phyloP scores from a whole-genome alignment of 352 stramenopile genomes.

The Phytopythium delawarense region DNA sequence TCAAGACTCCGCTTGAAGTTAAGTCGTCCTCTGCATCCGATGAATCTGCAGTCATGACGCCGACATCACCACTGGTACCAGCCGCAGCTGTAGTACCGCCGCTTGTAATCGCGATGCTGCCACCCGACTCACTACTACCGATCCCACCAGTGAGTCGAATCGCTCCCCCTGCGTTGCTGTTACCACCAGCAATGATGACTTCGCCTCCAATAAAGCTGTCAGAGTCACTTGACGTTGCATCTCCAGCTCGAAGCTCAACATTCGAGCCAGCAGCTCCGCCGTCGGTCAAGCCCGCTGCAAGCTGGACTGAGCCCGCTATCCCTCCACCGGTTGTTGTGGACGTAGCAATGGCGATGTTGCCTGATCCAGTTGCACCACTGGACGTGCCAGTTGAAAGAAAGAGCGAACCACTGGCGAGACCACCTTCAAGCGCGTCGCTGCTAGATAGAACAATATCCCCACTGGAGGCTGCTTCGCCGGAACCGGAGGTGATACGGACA shows the following conservation, averaged over 20 bases:
- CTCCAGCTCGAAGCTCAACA: not conserved
- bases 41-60: not conserved
- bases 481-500: not conserved
- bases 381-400: not conserved
- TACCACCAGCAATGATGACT: not conserved
- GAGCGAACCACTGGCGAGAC: not conserved
- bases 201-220: not conserved
- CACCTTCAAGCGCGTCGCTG: not conserved
- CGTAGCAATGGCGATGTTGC: not conserved
- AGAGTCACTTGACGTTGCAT: not conserved
- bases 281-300: not conserved
- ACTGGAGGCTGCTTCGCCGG: not conserved
- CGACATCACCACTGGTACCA: not conserved
- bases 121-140: not conserved
- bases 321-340: not conserved
- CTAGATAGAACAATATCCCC: not conserved
- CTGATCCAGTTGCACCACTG: not conserved
- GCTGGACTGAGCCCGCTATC: not conserved
- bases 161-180: slow-evolving; percentile 1
- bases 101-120: not conserved
- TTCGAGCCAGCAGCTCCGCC: not conserved
- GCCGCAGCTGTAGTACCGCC: not conserved
- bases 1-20: not conserved
- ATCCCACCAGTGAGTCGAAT: slow-evolving; percentile 1
- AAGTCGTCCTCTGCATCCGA: not conserved